Percentiles rank a stretch among this genome's conserved stretches.
These are phyloP conservation scores for Coemansia sp. DNA, from an alignment of 192 early-diverging fungal species.

Conservation along the genomic window DNA sequence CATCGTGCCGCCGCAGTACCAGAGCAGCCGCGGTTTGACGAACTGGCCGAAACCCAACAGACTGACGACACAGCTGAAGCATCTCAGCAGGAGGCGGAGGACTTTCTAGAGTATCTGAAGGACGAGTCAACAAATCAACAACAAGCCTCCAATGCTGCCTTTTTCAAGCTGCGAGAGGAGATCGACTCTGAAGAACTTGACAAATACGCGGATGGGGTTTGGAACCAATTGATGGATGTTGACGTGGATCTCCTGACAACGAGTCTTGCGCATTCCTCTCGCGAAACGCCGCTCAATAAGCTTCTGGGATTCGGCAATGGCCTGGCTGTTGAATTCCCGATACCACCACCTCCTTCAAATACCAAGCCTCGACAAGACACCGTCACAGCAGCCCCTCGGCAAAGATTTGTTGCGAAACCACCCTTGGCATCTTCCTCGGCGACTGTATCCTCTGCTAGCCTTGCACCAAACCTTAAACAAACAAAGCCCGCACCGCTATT, in stretches of 20 bases:
- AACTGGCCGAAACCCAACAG: neutral
- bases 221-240: constrained; percentile 23
- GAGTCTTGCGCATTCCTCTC: neutral
- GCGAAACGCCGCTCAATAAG: constrained; percentile 4
- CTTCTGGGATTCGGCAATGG: neutral
- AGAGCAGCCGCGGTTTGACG: constrained; percentile 13
- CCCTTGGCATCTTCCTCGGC: neutral
- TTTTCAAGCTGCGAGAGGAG: constrained; percentile 37
- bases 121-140: constrained; percentile 19
- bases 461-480: constrained; percentile 1
- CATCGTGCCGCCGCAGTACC: constrained; percentile 9
- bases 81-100: neutral
- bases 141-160: constrained; percentile 16
- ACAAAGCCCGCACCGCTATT: neutral
- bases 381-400: neutral
- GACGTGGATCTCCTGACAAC: constrained; percentile 13
- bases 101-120: constrained; percentile 33
- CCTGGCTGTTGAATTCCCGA: neutral
- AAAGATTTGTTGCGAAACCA: neutral
- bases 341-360: neutral
- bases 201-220: constrained; percentile 10
- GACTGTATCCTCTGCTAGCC: neutral
- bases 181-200: constrained; percentile 17
- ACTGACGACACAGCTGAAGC: constrained; percentile 7
- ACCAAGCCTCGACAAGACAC: neutral